phyloP scores from a whole-genome alignment of 768 basidiomycete genomes.

The Mycena leptocephala region DNA sequence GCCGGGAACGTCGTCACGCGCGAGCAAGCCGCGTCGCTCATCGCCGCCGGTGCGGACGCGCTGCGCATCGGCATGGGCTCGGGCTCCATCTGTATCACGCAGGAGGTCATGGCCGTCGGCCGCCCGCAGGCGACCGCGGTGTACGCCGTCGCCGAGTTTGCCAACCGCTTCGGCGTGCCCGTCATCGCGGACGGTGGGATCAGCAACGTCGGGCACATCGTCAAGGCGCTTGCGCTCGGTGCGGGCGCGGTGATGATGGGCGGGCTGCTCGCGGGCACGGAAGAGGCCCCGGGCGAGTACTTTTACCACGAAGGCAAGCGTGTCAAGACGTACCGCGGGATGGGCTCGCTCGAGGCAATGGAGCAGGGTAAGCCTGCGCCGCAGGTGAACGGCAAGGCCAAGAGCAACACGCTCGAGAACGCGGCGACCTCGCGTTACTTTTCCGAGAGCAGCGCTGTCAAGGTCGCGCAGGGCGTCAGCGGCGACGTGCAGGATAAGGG shows the following conservation, averaged over 20 bases:
- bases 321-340: conserved; percentile 98
- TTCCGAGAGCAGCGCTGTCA: conserved; percentile 92
- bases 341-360: conserved; percentile 98
- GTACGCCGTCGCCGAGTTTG: conserved; percentile 96
- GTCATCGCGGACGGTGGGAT: conserved; percentile 98
- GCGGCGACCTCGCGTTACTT: conserved; percentile 98
- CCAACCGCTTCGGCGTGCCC: conserved; percentile 93
- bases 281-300: conserved; percentile 98
- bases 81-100: conserved; percentile 99
- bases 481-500: conserved; percentile 99
- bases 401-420: conserved; percentile 78
- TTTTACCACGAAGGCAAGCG: conserved; percentile 99
- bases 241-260: conserved; percentile 99
- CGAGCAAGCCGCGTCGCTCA: conserved; percentile 95
- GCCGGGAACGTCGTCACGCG: conserved; percentile 99
- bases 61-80: conserved; percentile 98
- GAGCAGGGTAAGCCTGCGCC: conserved; percentile 76
- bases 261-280: conserved; percentile 93
- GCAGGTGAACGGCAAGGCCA: conserved; percentile 46
- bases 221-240: conserved; percentile 95
- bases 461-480: conserved; percentile 97
- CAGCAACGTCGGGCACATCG: conserved; percentile 96
- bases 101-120: conserved; percentile 99
- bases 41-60: conserved; percentile 96
- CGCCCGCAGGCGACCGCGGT: conserved; percentile 99